These are phyloP conservation scores for Lepraria neglecta DNA, from an alignment of 495 filamentous ascomycete species.

Conservation along the genomic window DNA sequence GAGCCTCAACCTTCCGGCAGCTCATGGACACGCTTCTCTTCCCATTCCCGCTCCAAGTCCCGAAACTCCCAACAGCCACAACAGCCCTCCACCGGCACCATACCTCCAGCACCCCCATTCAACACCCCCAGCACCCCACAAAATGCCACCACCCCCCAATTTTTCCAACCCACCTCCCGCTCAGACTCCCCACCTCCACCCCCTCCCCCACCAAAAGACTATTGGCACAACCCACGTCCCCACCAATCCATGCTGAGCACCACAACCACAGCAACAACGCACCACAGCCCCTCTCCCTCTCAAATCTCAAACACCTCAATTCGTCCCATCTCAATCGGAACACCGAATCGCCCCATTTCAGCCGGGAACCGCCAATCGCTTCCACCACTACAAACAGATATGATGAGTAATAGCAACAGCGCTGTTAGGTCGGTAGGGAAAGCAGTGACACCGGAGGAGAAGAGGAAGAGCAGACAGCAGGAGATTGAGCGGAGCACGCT, in stretches of 20 bases:
- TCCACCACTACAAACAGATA: conserved; percentile 25
- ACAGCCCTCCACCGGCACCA: conserved; percentile 3
- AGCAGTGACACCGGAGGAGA: conserved; percentile 30
- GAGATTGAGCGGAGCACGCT: conserved; percentile 25
- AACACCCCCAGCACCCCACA: not conserved
- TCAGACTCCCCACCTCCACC: conserved; percentile 25
- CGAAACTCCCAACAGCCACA: conserved; percentile 13
- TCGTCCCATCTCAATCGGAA: not conserved
- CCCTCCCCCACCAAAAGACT: conserved; percentile 28
- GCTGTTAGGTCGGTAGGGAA: conserved; percentile 6
- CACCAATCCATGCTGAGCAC: conserved; percentile 12
- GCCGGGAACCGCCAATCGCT: conserved; percentile 20
- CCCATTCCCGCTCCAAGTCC: conserved; percentile 14
- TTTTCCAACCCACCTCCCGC: conserved; percentile 9
- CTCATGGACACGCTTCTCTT: conserved; percentile 22
- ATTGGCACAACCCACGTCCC: conserved; percentile 18
- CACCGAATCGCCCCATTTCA: no score
- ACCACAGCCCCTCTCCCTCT: not conserved
- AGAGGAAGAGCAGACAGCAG: conserved; percentile 30
- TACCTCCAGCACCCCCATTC: conserved; percentile 11
- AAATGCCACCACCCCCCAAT: not conserved
- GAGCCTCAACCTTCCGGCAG: conserved; percentile 17
- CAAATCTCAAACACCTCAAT: not conserved
- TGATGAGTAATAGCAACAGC: conserved; percentile 7
- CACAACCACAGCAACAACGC: conserved; percentile 2